These are phyloP conservation scores for Plantago elongata DNA, from an alignment of 257 asterid genomes.

Conservation along the genomic window DNA sequence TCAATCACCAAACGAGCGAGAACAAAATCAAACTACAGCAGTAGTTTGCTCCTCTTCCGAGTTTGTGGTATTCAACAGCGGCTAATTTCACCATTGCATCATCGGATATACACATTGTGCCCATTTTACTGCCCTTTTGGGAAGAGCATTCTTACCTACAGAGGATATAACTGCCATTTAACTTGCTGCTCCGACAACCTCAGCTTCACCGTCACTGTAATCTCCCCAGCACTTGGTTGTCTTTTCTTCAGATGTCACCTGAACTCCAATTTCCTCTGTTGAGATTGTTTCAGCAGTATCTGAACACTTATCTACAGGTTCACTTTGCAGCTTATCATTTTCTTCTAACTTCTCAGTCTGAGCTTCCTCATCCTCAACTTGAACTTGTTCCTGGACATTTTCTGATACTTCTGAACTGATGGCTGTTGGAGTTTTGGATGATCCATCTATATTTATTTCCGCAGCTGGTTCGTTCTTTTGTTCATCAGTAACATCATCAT, in stretches of 20 bases:
- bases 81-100: conserved; percentile 10
- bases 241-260: conserved; percentile 33
- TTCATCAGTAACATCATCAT: conserved; percentile 29
- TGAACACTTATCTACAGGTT: conserved; percentile 28
- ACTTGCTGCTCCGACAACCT: conserved; percentile 38
- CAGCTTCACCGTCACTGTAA: conserved; percentile 68
- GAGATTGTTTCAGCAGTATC: conserved; percentile 22
- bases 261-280: conserved; percentile 26
- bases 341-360: conserved; percentile 23
- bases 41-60: conserved; percentile 11
- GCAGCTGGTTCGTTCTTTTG: conserved; percentile 18
- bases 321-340: conserved; percentile 20
- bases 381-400: conserved; percentile 22
- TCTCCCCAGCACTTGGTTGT: conserved; percentile 71
- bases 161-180: conserved; percentile 22
- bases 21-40: conserved; percentile 15
- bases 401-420: conserved; percentile 13
- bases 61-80: conserved; percentile 17
- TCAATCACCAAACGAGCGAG: conserved; percentile 24
- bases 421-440: conserved; percentile 14
- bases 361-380: conserved; percentile 20
- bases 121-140: background rate
- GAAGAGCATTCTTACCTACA: conserved; percentile 1
- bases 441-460: conserved; percentile 28
- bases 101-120: background rate